phyloP scores from a whole-genome alignment of 805 yeast species.

The Candida nemodendra region DNA sequence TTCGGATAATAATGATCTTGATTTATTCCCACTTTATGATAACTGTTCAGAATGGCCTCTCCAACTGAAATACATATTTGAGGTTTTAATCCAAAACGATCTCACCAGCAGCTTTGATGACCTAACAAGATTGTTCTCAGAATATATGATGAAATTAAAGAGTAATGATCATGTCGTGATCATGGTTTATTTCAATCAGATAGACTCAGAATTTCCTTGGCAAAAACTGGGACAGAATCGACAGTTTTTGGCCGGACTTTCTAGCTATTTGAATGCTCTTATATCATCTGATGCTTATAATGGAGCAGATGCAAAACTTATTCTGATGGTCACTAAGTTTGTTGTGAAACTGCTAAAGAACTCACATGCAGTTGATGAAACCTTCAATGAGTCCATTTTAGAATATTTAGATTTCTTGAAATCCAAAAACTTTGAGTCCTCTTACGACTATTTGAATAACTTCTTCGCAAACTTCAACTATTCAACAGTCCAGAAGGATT shows the following conservation, averaged over 20 bases:
- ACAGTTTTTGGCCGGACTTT: constrained; percentile 17
- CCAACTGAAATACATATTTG: constrained; percentile 30
- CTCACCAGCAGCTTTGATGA: constrained; percentile 26
- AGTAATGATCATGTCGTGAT: constrained; percentile 24
- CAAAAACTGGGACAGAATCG: constrained; percentile 10
- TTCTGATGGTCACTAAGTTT: constrained; percentile 25
- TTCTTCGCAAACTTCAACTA: constrained; percentile 17
- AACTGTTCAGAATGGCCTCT: constrained; percentile 17
- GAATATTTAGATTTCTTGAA: constrained; percentile 18
- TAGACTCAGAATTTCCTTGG: constrained; percentile 25
- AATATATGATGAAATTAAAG: constrained; percentile 12
- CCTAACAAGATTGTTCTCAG: constrained; percentile 20
- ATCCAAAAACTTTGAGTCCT: constrained; percentile 10
- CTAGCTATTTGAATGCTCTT: constrained; percentile 11
- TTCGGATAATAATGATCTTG: constrained; percentile 8
- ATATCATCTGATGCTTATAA: neutral
- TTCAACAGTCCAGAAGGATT: constrained; percentile 21
- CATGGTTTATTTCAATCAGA: constrained; percentile 29
- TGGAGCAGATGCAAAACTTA: constrained; percentile 14
- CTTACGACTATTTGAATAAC: constrained; percentile 17
- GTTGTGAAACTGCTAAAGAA: constrained; percentile 17
- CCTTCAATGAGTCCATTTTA: constrained; percentile 15
- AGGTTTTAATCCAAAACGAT: constrained; percentile 27
- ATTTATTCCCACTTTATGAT: constrained; percentile 19
- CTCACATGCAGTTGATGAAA: constrained; percentile 14